Evolutionary conservation across 192 early-diverging fungal genomes (phyloP), one percentile per base, ranked within the genome.

Genomic region (Coemansia sp.): DNA sequence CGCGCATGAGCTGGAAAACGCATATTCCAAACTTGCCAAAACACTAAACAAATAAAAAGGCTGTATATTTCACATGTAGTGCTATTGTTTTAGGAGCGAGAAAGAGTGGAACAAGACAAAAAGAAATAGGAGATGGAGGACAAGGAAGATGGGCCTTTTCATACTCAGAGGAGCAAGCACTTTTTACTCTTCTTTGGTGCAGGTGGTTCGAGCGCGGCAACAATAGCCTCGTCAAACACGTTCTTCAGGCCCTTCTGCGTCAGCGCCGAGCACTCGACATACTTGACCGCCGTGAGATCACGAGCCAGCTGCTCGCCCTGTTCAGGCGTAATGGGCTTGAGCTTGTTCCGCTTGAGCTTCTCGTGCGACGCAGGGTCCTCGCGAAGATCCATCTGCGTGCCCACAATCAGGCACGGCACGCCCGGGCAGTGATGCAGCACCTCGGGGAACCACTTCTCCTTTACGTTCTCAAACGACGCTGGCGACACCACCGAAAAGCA

Each of bases 151-250:
- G 5, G 29, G 29, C 29, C 29, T 32, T 32, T 32, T 32, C 29
- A 32, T 21, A 8, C 19, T 84, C 86, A 94, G 66, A 97, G 81
- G 38, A 95, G 49, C 60, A 85, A 66, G 79, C 93, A 95, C 85
- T 91, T 92, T 73, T 85, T 84, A 64, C 87, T 87, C 76, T 88
- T 91, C 84, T 88, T 88, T 56, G 79, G 79, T 9, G 86, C 84
- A 22, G 94, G 94, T 17, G 94, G 94, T 70, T 95, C 29, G 5
- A 98, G 85, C 15, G 94, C 96, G 5, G 94, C 94, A 47, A 94
- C 88, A 69, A 97, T 98, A 21, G 96, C 96, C 66, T 96, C 94
- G 73, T 98, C 96, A 88, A 98, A 98, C 15, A 98, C 95, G 70
- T 91, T 95, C 87, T 98, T 97, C 63, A 98, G 75, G 29, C 95